These are phyloP conservation scores for Vigna angularis DNA, from an alignment of 306 rosid species.

Conservation along the genomic window DNA sequence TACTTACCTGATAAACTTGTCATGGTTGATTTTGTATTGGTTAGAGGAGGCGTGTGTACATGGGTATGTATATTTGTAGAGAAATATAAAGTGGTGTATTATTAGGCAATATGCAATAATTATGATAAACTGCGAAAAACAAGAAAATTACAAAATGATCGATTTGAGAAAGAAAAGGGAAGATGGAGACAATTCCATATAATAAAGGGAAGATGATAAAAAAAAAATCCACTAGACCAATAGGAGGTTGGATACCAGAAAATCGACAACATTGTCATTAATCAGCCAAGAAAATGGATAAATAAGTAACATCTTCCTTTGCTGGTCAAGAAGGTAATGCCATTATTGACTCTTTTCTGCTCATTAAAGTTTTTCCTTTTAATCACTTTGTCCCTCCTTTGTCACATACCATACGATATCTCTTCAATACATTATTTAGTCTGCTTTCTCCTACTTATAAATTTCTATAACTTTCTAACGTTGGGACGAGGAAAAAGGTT, in stretches of 20 bases:
- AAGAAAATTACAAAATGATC: not conserved
- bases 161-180: not conserved
- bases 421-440: not conserved
- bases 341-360: slow-evolving; percentile 6
- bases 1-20: not conserved
- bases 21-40: not conserved
- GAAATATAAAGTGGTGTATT: not conserved
- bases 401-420: not conserved
- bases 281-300: not conserved
- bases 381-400: slow-evolving; percentile 11
- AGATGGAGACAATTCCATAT: slow-evolving; percentile 16
- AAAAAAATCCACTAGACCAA: not conserved
- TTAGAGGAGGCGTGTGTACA: not conserved
- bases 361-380: slow-evolving; percentile 26
- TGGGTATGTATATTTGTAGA: too few relatives aligned
- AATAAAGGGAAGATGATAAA: slow-evolving; percentile 18
- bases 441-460: not conserved
- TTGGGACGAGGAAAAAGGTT: too few relatives aligned
- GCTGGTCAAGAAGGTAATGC: not conserved
- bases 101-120: not conserved
- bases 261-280: not conserved
- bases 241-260: not conserved
- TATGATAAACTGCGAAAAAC: not conserved
- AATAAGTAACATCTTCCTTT: too few relatives aligned
- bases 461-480: not conserved